These are phyloP conservation scores for Microcyclospora tardicrescens DNA, from an alignment of 2,329 filamentous ascomycete genomes.

Conservation along the genomic window DNA sequence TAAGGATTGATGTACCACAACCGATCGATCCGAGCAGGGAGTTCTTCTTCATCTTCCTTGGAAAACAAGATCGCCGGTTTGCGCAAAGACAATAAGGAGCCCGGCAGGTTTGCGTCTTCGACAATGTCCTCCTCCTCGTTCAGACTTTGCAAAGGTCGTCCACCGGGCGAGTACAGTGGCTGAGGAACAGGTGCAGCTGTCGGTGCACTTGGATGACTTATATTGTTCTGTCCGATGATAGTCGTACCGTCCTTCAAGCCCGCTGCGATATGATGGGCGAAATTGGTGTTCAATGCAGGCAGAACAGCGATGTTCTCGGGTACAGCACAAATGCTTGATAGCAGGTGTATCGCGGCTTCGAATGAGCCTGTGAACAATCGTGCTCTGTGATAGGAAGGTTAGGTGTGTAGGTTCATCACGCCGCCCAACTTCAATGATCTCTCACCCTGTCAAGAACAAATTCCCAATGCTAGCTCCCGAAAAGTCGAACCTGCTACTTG, in stretches of 20 bases:
- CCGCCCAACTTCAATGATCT: background rate
- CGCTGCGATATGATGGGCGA: slow-evolving; percentile 86
- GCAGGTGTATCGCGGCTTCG: slow-evolving; percentile 80
- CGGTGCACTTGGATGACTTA: slow-evolving; percentile 66
- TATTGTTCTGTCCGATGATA: slow-evolving; percentile 86
- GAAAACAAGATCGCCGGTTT: slow-evolving; percentile 71
- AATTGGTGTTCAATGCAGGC: slow-evolving; percentile 87
- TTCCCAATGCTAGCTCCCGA: slow-evolving; percentile 39
- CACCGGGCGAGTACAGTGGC: slow-evolving; percentile 13
- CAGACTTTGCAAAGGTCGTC: slow-evolving; percentile 19
- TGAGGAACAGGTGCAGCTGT: slow-evolving; percentile 30
- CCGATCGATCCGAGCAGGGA: slow-evolving; percentile 63
- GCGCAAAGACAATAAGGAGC: slow-evolving; percentile 66
- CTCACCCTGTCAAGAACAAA: slow-evolving; percentile 36
- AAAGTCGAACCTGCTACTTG: slow-evolving; percentile 37
- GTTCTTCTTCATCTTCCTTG: slow-evolving; percentile 61
- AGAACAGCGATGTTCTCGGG: slow-evolving; percentile 65
- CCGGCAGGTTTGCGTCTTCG: slow-evolving; percentile 70
- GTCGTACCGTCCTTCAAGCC: slow-evolving; percentile 61
- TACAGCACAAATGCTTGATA: slow-evolving; percentile 77
- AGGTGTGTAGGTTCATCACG: slow-evolving; percentile 32
- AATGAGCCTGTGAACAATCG: slow-evolving; percentile 85
- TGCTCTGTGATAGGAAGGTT: slow-evolving; percentile 41
- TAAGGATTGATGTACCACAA: slow-evolving; percentile 99
- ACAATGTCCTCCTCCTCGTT: slow-evolving; percentile 49